Conservation (phyloP, 768 basidiomycete species). For the Thelephora aurantiotincta region DNA sequence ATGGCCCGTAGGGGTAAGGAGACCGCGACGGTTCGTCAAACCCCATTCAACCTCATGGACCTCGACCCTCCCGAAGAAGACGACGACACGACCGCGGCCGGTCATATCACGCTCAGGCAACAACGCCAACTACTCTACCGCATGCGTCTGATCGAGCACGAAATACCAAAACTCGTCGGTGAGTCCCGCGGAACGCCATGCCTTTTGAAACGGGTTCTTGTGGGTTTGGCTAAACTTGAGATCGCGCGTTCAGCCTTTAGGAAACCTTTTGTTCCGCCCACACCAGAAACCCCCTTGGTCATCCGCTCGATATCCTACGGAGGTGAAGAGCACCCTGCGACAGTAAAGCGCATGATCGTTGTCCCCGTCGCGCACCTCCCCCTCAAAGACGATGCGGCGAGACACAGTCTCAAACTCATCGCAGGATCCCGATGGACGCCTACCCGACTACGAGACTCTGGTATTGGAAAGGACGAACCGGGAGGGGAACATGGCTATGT, state of each 20-base stretch:
- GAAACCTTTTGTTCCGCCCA: conserved; percentile 64
- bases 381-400: conserved; percentile 42
- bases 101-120: conserved; percentile 60
- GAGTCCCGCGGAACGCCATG: conserved; percentile 4
- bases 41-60: conserved; percentile 1
- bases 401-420: conserved; percentile 78
- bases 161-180: conserved; percentile 83
- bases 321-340: conserved; percentile 63
- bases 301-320: conserved; percentile 67
- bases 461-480: conserved; percentile 30
- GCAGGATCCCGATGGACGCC: conserved; percentile 83
- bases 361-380: conserved; percentile 66
- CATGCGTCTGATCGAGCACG: conserved; percentile 76
- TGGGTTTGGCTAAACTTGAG: background rate
- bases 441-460: conserved; percentile 56
- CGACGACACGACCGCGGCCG: conserved; percentile 55
- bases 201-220: conserved; percentile 2
- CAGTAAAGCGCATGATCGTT: conserved; percentile 57
- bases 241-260: conserved; percentile 45
- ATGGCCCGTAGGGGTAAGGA: conserved; percentile 5
- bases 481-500: conserved; percentile 63
- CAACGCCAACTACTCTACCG: conserved; percentile 66
- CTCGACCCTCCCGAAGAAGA: conserved; percentile 17
- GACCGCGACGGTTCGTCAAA: conserved; percentile 4
- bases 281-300: conserved; percentile 39